Evolutionary conservation across 179 eudicot genomes (phyloP), one percentile per base, ranked within the genome.

Genomic region (Heliamphora ciliata): DNA sequence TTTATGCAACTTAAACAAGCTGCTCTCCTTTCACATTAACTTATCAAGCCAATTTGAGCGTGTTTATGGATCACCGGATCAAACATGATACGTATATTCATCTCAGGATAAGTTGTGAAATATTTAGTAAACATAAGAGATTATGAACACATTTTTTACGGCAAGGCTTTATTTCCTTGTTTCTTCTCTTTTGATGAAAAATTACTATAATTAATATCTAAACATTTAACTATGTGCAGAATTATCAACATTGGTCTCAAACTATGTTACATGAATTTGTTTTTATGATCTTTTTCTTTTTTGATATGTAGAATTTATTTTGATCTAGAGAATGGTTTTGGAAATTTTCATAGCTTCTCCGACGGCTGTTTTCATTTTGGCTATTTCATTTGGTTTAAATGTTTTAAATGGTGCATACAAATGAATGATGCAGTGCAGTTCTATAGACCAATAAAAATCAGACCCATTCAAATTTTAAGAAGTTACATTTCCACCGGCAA

Each of bases 401-500:
- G 66, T n/a, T 24, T 8, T 70, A 47, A 13, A 46, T 31, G 51
- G 48, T 46, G 10, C 5, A 47, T 24, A 15, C 2, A 40, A 6
- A 77, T 18, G 79, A 1, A 4, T 5, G 4, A 77, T 59, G 24
- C 8, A 21, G 6, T 61, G 80, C 80, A 78, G 58, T 9, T 17
- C n/a, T 78, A 47, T n/a, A 4, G 24, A 48, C 46, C 44, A 69
- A 40, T 68, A 69, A 40, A 55, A 54, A 44, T 44, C 31, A 52
- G 10, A 80, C 56, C 44, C 67, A 9, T 59, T 48, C 40, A 63
- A 17, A 48, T 55, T 24, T 52, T 10, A 61, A 54, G 63, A 64
- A 91, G 94, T 89, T 90, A 94, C 98, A 84, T 88, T 83, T 76
- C 94, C 98, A 44, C 98, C 98, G 65, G 98, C 97, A 65, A 92